These are phyloP conservation scores for Cercis canadensis DNA, from an alignment of 306 rosid genomes.

Conservation along the genomic window DNA sequence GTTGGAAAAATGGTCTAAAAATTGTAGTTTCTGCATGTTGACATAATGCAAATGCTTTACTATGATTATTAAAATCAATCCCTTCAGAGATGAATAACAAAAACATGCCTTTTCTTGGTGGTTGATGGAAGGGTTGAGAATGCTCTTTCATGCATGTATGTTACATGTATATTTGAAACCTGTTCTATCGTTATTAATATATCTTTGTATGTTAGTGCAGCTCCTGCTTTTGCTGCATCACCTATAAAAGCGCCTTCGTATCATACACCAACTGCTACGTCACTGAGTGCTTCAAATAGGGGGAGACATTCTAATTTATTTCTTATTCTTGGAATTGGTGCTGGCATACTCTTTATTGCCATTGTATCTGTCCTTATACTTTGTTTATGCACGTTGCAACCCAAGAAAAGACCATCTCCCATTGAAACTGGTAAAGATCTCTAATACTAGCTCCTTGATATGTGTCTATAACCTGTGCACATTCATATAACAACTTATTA, in stretches of 20 bases:
- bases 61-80: no score
- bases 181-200: slow-evolving; percentile 33
- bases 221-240: slow-evolving; percentile 65
- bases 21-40: background rate
- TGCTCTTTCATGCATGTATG: slow-evolving; percentile 16
- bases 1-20: no score
- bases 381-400: slow-evolving; percentile 61
- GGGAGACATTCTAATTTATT: slow-evolving; percentile 67
- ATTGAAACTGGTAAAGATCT: slow-evolving; percentile 64
- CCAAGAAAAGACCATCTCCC: slow-evolving; percentile 57
- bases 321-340: slow-evolving; percentile 71
- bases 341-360: slow-evolving; percentile 71
- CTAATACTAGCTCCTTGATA: slow-evolving; percentile 18
- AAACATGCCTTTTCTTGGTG: no score
- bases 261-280: slow-evolving; percentile 51
- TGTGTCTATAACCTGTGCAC: background rate
- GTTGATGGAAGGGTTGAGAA: slow-evolving; percentile 19
- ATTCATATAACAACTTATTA: slow-evolving; percentile 26
- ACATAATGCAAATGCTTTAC: background rate
- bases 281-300: slow-evolving; percentile 51
- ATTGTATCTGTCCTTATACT: slow-evolving; percentile 59
- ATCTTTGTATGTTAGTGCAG: slow-evolving; percentile 47
- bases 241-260: slow-evolving; percentile 57
- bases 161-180: slow-evolving; percentile 1
- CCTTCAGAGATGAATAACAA: no score